Evolutionary conservation across 371 early-diverging fungal species (phyloP).

Genomic region (Rhizopus delemar): DNA sequence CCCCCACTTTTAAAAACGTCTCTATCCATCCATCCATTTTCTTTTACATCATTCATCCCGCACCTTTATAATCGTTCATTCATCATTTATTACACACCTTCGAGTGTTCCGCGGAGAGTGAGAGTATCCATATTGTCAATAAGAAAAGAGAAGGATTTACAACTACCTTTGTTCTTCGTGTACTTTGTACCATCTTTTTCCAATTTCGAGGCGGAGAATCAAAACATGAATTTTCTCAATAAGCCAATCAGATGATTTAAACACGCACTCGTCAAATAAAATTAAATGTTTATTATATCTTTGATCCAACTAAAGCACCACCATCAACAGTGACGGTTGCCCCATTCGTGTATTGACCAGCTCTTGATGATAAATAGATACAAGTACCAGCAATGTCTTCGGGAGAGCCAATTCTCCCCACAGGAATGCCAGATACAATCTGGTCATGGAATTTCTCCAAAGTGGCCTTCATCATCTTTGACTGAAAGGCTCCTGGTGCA

Average conservation of each 20-base stretch:
- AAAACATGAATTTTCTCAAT: background rate
- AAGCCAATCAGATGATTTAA: background rate
- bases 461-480: slow-evolving; percentile 87
- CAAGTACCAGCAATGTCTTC: slow-evolving; percentile 88
- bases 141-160: slow-evolving; percentile 45
- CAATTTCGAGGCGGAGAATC: background rate
- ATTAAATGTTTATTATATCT: slow-evolving; percentile 7
- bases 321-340: slow-evolving; percentile 86
- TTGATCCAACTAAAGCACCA: slow-evolving; percentile 50
- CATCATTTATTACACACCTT: slow-evolving; percentile 15
- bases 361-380: slow-evolving; percentile 78
- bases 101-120: slow-evolving; percentile 16
- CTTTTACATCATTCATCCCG: slow-evolving; percentile 6
- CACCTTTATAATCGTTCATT: background rate
- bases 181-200: too few relatives aligned
- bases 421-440: slow-evolving; percentile 61
- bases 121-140: slow-evolving; percentile 23
- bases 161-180: background rate
- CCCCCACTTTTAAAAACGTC: too few relatives aligned
- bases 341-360: slow-evolving; percentile 83
- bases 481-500: slow-evolving; percentile 87
- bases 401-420: slow-evolving; percentile 75
- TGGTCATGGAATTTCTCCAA: slow-evolving; percentile 58
- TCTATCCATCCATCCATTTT: background rate
- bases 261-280: background rate